Evolutionary conservation across 1,139 yeast genomes (phyloP).

Genomic region (Candida mesenterica): DNA sequence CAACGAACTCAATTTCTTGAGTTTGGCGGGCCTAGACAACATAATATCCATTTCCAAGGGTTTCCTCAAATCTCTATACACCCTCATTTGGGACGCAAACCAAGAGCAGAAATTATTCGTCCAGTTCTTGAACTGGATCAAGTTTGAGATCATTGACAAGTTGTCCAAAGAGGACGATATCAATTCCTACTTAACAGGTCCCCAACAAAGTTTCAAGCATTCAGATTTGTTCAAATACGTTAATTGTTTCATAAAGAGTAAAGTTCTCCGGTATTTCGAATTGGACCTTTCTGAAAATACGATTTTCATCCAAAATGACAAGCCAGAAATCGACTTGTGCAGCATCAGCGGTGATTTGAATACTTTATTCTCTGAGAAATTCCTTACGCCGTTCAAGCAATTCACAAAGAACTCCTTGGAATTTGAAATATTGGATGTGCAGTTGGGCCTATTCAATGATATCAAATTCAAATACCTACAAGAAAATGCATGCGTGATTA

Average conservation of each 20-base stretch:
- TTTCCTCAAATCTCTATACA: constrained; percentile 37
- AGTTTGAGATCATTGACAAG: constrained; percentile 34
- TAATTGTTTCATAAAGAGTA: constrained; percentile 27
- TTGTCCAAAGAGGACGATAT: constrained; percentile 38
- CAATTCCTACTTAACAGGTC: constrained; percentile 22
- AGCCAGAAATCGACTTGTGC: not conserved
- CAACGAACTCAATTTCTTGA: constrained; percentile 18
- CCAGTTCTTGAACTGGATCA: constrained; percentile 50
- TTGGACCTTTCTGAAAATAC: constrained; percentile 19
- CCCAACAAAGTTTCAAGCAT: constrained; percentile 19
- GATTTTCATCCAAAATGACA: constrained; percentile 11
- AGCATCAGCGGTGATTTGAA: not conserved
- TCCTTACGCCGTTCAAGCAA: constrained; percentile 14
- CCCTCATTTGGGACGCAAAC: constrained; percentile 46
- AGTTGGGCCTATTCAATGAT: constrained; percentile 3
- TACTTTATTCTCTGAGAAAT: constrained; percentile 4
- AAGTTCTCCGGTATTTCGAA: constrained; percentile 23
- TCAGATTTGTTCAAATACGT: constrained; percentile 32
- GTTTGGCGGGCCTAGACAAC: constrained; percentile 20
- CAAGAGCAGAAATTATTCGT: constrained; percentile 53
- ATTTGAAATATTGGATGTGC: constrained; percentile 6
- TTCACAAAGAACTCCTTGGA: constrained; percentile 15
- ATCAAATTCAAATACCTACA: constrained; percentile 7
- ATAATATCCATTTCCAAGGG: constrained; percentile 29
- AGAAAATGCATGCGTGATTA: constrained; percentile 5